Evolutionary conservation across 192 early-diverging fungal species (phyloP), one percentile per base, ranked within the genome.

Genomic region (Gryganskiella cystojenkinii): DNA sequence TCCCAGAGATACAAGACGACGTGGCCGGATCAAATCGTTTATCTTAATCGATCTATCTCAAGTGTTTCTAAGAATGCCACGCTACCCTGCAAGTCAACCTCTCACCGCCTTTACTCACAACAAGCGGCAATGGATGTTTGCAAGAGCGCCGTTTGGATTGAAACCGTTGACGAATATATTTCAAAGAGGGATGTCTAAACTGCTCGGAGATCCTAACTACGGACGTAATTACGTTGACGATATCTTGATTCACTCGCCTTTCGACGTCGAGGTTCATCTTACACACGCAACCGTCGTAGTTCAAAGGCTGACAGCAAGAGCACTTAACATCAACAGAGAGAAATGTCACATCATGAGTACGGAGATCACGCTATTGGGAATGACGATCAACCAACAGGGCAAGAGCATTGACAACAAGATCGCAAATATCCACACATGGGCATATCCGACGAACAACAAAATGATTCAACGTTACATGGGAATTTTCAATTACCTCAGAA

Each of bases 401-500:
- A 40, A 43, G n/a, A 42, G 57, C 19, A 22, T 59, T 2, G 35
- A 44, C 57, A 59, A 10, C 17, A 58, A 64, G 27, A 15, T 73
- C 0, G 42, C 22, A 0, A 73, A 66, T 19, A 44, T 61, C 0
- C 46, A 53, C 4, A 52, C 27, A 28, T 75, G 62, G 56, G 37
- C 58, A 15, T 17, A 30, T 11, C 72, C 72, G 7, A 37, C 49
- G 9, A 61, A 64, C 7, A 51, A 31, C 24, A 61, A 75, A 43
- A 44, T 60, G 13, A 51, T 67, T 15, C 40, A 53, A 13, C 25
- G 64, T 1, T 67, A 57, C 2, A 20, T 42, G n/a, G 72, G 72
- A 3, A 42, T 62, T 17, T 56, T 75, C 19, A 75, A 75, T 27
- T 64, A 61, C 43, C 62, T 67, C 40, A 28, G 72, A 33, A 40